Evolutionary conservation across 129 eudicot genomes (phyloP), one percentile per base, ranked within the genome.

Genomic region (Lactuca saligna): DNA sequence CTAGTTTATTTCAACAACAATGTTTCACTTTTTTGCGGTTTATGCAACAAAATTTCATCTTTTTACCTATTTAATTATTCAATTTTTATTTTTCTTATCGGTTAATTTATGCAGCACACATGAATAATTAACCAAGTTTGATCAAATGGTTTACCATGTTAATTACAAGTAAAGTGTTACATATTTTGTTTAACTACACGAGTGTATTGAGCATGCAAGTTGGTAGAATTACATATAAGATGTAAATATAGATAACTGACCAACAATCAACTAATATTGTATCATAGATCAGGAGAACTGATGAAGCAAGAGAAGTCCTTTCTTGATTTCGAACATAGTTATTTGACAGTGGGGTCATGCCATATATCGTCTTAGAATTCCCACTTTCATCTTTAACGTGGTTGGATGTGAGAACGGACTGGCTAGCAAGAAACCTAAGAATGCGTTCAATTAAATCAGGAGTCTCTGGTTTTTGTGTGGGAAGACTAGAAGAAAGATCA

Each of bases 401-500:
- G 14, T 11, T 57, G 0, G 46, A 54, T 13, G 70, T 61, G 33
- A 82, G 68, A 20, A 82, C 35, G 13, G 69, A 61, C 31, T 78
- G 34, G 7, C 63, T 64, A 9, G 78, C 78, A 0, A 82, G 78
- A 54, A 70, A 69, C 50, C 83, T 68, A 17, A 82, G 78, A 54
- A 82, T 54, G 2, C 87, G 83, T 10, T 82, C 87, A 5, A 78
- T 55, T 53, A 82, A n/a, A 31, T 4, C 62, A 9, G 71, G 78
- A 31, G 87, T 77, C 2, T 82, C 54, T 0, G 77, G 72, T 61
- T 34, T 70, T 63, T 65, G 65, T 55, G 55, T 42, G 60, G 76
- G 76, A 33, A 82, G 69, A 35, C 59, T 65, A 17, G 78, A 37
- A 49, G 87, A 81, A 8, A 82, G 62, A 72, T 78, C 78, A 7